phyloP scores from a whole-genome alignment of 345 rosid species.

The Odontarrhena argentea region DNA sequence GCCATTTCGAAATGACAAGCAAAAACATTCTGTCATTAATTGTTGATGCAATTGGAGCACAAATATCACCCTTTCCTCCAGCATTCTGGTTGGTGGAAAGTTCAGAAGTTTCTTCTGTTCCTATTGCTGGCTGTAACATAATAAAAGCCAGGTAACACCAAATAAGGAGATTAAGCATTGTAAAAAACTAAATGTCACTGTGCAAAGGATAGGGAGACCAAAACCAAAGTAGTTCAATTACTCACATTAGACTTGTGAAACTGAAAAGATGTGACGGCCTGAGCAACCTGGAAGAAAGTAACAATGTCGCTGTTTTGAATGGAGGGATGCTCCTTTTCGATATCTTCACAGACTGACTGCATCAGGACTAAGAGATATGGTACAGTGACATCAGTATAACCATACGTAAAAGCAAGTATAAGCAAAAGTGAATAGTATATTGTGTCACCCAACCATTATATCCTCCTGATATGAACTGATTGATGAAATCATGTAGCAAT shows the following conservation, averaged over 20 bases:
- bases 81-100: conserved; percentile 39
- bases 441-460: conserved; percentile 72
- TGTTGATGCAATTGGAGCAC: conserved; percentile 93
- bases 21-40: conserved; percentile 88
- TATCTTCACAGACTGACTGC: conserved; percentile 81
- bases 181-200: background rate
- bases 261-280: conserved; percentile 78
- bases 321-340: conserved; percentile 80
- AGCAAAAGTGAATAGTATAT: conserved; percentile 17
- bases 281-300: conserved; percentile 77
- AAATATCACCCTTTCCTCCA: conserved; percentile 63
- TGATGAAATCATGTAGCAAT: conserved; percentile 74
- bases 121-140: conserved; percentile 48
- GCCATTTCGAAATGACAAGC: conserved; percentile 86
- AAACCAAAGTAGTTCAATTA: conserved; percentile 19
- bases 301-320: conserved; percentile 75
- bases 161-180: background rate
- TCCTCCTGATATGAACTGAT: conserved; percentile 80
- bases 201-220: conserved; percentile 3
- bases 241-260: conserved; percentile 77
- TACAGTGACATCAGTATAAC: conserved; percentile 31
- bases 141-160: conserved; percentile 3
- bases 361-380: conserved; percentile 61
- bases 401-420: conserved; percentile 10
- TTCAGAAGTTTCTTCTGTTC: conserved; percentile 46